These are phyloP conservation scores for Chrysoporthe puriensis DNA, from an alignment of 2,329 filamentous ascomycete genomes.

Conservation along the genomic window DNA sequence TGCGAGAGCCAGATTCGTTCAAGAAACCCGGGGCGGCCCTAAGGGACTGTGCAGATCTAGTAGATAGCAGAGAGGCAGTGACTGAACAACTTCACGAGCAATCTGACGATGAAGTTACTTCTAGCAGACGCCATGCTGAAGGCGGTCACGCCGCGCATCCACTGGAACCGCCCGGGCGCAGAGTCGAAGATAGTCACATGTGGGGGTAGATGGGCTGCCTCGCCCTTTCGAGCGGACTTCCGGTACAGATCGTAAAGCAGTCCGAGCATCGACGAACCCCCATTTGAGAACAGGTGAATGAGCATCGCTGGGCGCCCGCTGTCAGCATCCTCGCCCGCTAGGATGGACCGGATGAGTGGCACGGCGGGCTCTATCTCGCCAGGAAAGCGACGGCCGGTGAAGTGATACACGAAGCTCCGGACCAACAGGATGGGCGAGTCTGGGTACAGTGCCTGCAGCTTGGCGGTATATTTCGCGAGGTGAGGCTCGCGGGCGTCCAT, in stretches of 20 bases:
- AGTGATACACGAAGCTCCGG: slow-evolving; percentile 44
- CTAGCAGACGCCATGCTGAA: slow-evolving; percentile 42
- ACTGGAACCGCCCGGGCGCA: slow-evolving; percentile 50
- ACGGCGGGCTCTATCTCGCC: slow-evolving; percentile 44
- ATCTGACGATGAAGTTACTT: slow-evolving; percentile 33
- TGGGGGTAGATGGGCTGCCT: slow-evolving; percentile 40
- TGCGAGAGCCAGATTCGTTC: slow-evolving; percentile 42
- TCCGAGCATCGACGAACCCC: slow-evolving; percentile 49
- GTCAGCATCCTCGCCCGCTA: slow-evolving; percentile 32
- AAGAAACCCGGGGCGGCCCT: slow-evolving; percentile 37
- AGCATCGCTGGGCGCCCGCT: slow-evolving; percentile 42
- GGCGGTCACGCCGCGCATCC: slow-evolving; percentile 44
- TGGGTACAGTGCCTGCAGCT: slow-evolving; percentile 50
- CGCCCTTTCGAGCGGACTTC: neutral
- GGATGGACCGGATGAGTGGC: slow-evolving; percentile 41
- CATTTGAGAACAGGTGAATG: slow-evolving; percentile 57
- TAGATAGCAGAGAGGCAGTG: slow-evolving; percentile 39
- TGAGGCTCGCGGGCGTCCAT: slow-evolving; percentile 55
- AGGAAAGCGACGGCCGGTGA: slow-evolving; percentile 35
- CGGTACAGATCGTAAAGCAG: slow-evolving; percentile 41
- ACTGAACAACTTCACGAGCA: slow-evolving; percentile 40
- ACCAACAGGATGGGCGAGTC: slow-evolving; percentile 51
- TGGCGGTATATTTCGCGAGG: slow-evolving; percentile 54
- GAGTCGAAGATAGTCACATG: slow-evolving; percentile 53
- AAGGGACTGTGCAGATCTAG: slow-evolving; percentile 38